phyloP scores from a whole-genome alignment of 345 rosid genomes.

The thale cress (Arabidopsis thaliana) region TAIR10.1 NC_003071.7:8858001-8858500 shows the following conservation, averaged over 20 bases:
- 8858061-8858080: conserved; percentile 31
- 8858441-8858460: neutral
- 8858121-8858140: conserved; percentile 50
- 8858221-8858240: conserved; percentile 26
- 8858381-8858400: conserved; percentile 2
- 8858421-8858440: neutral
- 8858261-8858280: conserved; percentile 37
- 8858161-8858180: conserved; percentile 44
- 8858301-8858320: neutral
- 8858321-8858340: neutral
- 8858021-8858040: neutral
- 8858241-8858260: conserved; percentile 31
- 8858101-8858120: conserved; percentile 39
- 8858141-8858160: conserved; percentile 40
- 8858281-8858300: conserved; percentile 8
- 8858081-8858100: conserved; percentile 43
- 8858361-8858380: neutral
- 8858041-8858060: conserved; percentile 26
- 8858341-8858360: neutral
- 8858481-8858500: neutral
- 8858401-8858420: neutral
- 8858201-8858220: conserved; percentile 27
- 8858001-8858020: neutral
- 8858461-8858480: neutral
- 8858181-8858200: conserved; percentile 30